A percentile compares a stretch with the other conserved stretches of the same genome.
These are phyloP conservation scores for Fusarium annulatum DNA, from an alignment of 2,329 filamentous ascomycete species.

Conservation along the genomic window DNA sequence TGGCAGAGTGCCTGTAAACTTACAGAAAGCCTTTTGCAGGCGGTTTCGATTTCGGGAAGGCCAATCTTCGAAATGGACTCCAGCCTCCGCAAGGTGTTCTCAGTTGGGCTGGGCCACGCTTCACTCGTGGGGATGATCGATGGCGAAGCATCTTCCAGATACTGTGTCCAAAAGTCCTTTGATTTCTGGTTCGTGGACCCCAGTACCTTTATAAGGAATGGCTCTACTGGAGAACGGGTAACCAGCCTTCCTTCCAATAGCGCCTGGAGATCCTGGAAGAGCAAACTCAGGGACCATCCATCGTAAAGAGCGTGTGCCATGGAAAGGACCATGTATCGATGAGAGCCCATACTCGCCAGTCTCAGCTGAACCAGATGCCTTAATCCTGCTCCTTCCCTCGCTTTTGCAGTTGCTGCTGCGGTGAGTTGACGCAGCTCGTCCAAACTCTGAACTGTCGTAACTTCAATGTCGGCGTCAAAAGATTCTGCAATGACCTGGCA, in stretches of 20 bases:
- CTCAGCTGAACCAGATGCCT: conserved; percentile 62
- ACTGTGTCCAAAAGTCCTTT: conserved; percentile 75
- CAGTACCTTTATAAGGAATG: conserved; percentile 57
- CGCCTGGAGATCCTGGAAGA: conserved; percentile 76
- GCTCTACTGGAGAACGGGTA: conserved; percentile 60
- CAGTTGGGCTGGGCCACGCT: neutral
- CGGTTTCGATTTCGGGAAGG: conserved; percentile 51
- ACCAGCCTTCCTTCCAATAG: conserved; percentile 66
- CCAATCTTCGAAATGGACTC: conserved; percentile 23
- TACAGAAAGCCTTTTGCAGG: conserved; percentile 75
- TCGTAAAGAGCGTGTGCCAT: conserved; percentile 91
- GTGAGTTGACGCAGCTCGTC: conserved; percentile 53
- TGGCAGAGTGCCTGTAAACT: conserved; percentile 82
- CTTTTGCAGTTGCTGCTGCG: conserved; percentile 51
- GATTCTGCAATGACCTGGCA: conserved; percentile 60
- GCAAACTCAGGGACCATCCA: conserved; percentile 80
- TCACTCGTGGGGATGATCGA: conserved; percentile 47
- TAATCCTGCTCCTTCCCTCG: conserved; percentile 50
- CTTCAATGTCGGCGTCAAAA: conserved; percentile 31
- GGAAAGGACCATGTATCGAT: conserved; percentile 69
- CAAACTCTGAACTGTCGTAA: conserved; percentile 40
- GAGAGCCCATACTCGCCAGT: conserved; percentile 50
- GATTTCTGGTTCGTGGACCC: conserved; percentile 35
- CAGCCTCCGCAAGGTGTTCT: conserved; percentile 7
- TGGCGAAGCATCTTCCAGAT: conserved; percentile 64